Evolutionary conservation across 371 early-diverging fungal genomes (phyloP).

Genomic region (Basidiobolus meristosporus): DNA sequence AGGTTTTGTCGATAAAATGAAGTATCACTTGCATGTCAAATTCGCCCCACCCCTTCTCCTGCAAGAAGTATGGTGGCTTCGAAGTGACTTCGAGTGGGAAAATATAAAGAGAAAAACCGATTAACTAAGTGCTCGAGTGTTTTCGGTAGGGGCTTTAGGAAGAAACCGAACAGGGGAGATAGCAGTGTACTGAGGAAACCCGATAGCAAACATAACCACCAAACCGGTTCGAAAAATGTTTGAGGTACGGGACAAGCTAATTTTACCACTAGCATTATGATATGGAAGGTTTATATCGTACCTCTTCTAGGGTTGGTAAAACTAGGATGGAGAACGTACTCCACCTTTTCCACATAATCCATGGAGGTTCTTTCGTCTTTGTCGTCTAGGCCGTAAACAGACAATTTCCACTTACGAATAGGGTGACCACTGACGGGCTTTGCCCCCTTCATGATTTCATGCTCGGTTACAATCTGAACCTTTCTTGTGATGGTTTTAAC

Average conservation of each 20-base stretch:
- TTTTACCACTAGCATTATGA: too few species aligned
- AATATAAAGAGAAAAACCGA: too few species aligned
- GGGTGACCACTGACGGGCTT: constrained; percentile 16
- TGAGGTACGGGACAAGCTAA: too few species aligned
- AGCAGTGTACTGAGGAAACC: too few species aligned
- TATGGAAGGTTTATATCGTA: too few species aligned
- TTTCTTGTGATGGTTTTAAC: too few species aligned
- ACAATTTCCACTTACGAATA: constrained; percentile 33
- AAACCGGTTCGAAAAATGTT: too few species aligned
- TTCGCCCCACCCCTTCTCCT: constrained; percentile 52
- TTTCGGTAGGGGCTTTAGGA: too few species aligned
- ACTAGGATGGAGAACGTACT: constrained; percentile 49
- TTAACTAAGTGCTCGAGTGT: too few species aligned
- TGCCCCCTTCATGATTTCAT: constrained; percentile 3
- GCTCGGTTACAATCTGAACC: background rate
- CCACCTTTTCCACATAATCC: constrained; percentile 38
- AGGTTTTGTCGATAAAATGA: constrained; percentile 20
- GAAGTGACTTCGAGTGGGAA: background rate
- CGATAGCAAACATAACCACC: too few species aligned
- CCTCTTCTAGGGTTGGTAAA: constrained; percentile 33
- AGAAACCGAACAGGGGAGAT: too few species aligned
- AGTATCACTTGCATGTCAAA: constrained; percentile 42
- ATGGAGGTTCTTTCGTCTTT: constrained; percentile 23
- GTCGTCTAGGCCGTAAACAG: constrained; percentile 17
- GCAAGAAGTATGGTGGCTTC: constrained; percentile 1